These are phyloP conservation scores for Gentiana straminea DNA, from an alignment of 257 asterid species.

Conservation along the genomic window DNA sequence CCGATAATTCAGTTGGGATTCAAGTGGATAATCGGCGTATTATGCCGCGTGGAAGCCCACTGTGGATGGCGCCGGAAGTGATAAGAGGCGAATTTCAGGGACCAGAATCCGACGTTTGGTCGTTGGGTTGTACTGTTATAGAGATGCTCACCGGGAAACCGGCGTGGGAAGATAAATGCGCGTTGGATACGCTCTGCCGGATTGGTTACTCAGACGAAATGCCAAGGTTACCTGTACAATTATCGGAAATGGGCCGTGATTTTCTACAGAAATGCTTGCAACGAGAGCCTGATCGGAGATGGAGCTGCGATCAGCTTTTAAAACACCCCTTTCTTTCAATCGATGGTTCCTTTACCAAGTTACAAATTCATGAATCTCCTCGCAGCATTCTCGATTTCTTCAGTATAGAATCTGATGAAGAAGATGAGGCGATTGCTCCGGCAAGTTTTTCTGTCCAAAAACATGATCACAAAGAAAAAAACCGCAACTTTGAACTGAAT, in stretches of 20 bases:
- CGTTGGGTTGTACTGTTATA: constrained; percentile 54
- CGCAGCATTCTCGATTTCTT: constrained; percentile 43
- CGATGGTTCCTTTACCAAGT: constrained; percentile 4
- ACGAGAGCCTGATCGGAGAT: constrained; percentile 28
- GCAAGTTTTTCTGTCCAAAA: background rate
- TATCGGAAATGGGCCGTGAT: constrained; percentile 28
- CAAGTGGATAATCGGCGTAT: background rate
- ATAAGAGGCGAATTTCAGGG: constrained; percentile 47
- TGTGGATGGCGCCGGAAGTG: constrained; percentile 82
- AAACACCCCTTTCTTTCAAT: constrained; percentile 42
- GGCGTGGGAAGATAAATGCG: constrained; percentile 34
- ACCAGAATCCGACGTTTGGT: constrained; percentile 64
- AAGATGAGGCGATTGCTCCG: constrained; percentile 1
- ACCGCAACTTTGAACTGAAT: constrained; percentile 6
- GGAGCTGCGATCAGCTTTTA: constrained; percentile 66
- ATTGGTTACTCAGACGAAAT: constrained; percentile 41
- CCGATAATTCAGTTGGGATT: no score
- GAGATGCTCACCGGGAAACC: constrained; percentile 57
- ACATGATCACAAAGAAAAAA: background rate
- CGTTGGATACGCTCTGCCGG: constrained; percentile 15
- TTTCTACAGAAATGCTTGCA: constrained; percentile 41
- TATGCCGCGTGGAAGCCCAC: constrained; percentile 42
- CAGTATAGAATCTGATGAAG: constrained; percentile 19
- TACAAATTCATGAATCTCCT: constrained; percentile 23
- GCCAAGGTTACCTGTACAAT: constrained; percentile 32